Evolutionary conservation across 1,139 yeast genomes (phyloP), one percentile per base, ranked within the genome.

Genomic region (Saccharomyces hybrid): DNA sequence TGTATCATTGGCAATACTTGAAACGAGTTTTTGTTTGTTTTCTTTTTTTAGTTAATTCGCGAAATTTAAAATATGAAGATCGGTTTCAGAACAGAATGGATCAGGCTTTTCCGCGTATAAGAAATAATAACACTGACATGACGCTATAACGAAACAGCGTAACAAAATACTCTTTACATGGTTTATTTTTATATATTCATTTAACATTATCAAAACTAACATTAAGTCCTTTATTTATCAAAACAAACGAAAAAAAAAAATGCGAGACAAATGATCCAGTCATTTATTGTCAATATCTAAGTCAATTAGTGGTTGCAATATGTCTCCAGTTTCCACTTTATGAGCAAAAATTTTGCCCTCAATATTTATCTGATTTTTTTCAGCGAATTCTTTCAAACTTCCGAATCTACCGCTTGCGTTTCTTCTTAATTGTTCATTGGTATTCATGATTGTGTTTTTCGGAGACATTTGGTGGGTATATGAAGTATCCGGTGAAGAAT

Each of bases 401-500:
- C 50, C 54, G 47, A 59, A 64, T 9, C 52, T 54, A 2, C 66
- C 64, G 8, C 49, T 57, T 29, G 61, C 56, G 50, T 66, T 67
- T 51, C 68, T 62, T 47, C 63, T 56, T 7, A 66, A 56, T 54
- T 67, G 70, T 51, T 64, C 63, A 16, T 58, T 60, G 2, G 69
- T 64, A 51, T 65, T 56, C 27, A 53, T 47, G 2, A 64, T 63
- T 5, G 65, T 61, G 20, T 53, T 52, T 8, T 56, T 55, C 8
- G 66, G 61, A 2, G 62, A 56, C 23, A 42, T 49, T 14, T 55
- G 48, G 42, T 57, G 58, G 11, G 52, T 50, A 49, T 55, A 59
- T 20, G 48, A n/a, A 9, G 46, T 50, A 13, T 20, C 25, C 5
- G n/a, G 13, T 44, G 47, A n/a, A 25, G 28, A 16, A n/a, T 31